Conservation (phyloP, 78 protist genomes). For the Bigelowiella natans region DNA sequence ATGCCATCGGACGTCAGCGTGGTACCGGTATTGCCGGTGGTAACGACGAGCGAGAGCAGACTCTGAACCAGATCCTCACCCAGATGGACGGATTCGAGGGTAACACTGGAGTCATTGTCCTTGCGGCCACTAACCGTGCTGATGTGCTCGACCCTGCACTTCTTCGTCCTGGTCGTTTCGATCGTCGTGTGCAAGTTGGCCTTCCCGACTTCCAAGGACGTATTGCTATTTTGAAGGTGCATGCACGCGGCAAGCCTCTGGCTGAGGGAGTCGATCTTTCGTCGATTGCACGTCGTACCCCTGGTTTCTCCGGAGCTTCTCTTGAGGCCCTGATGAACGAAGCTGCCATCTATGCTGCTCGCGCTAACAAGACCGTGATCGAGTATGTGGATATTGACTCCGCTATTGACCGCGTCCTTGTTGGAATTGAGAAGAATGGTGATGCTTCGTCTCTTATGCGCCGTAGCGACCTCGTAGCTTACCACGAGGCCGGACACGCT, state of each 20-base stretch:
- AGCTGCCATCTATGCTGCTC: constrained; percentile 47
- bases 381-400: constrained; percentile 9
- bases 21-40: constrained; percentile 40
- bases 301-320: constrained; percentile 47
- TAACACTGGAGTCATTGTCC: constrained; percentile 69
- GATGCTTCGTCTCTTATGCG: background rate
- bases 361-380: constrained; percentile 16
- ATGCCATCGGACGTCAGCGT: constrained; percentile 66
- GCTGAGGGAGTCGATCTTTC: constrained; percentile 21
- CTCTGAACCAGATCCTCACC: constrained; percentile 89
- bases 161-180: constrained; percentile 93
- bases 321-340: constrained; percentile 39
- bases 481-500: constrained; percentile 99
- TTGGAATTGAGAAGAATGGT: constrained; percentile 33
- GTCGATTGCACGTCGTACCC: constrained; percentile 31
- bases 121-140: constrained; percentile 89
- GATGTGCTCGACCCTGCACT: constrained; percentile 80
- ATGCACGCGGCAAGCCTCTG: constrained; percentile 48
- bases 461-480: constrained; percentile 46
- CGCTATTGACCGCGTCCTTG: constrained; percentile 44
- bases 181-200: constrained; percentile 59
- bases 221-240: constrained; percentile 72
- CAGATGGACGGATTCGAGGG: constrained; percentile 94
- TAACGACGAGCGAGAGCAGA: constrained; percentile 86
- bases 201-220: constrained; percentile 81